Evolutionary conservation across 2,329 filamentous ascomycete genomes (phyloP), one percentile per base, ranked within the genome.

Genomic region (Apiospora marii): DNA sequence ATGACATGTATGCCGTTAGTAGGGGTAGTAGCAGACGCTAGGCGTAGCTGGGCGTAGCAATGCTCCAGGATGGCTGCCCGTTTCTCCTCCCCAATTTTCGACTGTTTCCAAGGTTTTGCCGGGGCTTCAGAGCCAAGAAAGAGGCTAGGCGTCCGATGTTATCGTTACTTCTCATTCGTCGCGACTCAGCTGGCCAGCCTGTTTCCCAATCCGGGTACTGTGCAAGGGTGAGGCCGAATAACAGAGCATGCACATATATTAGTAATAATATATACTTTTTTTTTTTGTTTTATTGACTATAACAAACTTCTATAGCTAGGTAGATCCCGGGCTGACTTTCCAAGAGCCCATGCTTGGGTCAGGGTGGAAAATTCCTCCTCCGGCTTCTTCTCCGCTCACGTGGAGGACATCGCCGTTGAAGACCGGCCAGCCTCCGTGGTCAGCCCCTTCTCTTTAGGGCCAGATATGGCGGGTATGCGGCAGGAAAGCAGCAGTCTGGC

Each of bases 381-480:
- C 53, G 53, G 34, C 12, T 5, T 41, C 34, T 37, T 64, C 58
- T 64, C 58, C 58, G 58, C 58, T 64, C 58, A 64, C 58, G 34
- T 37, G 30, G 34, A 41, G 58, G 58, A 41, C 2, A 16, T 41
- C 58, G 58, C 58, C 58, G 58, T 64, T 64, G 58, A 64, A 64
- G 34, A 22, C 58, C 58, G 58, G 30, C 34, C 58, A 64, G 58
- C 58, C 58, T 64, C 58, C 58, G 34, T 64, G 30, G 58, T 64
- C 34, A 64, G 34, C 34, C 34, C 53, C 58, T 41, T 64, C 19
- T n/a, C 34, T 22, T 64, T 64, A 64, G 58, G 41, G 34, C 34
- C 58, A 64, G 58, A 41, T 30, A 34, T 34, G 3, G 19, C 53
- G 30, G 53, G 4, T 61, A 14, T 37, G 53, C 53, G 53, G 53